A percentile compares a stretch with the other conserved stretches of the same genome.
These are phyloP conservation scores for Camelina neglecta DNA, from an alignment of 345 rosid genomes.

Conservation along the genomic window DNA sequence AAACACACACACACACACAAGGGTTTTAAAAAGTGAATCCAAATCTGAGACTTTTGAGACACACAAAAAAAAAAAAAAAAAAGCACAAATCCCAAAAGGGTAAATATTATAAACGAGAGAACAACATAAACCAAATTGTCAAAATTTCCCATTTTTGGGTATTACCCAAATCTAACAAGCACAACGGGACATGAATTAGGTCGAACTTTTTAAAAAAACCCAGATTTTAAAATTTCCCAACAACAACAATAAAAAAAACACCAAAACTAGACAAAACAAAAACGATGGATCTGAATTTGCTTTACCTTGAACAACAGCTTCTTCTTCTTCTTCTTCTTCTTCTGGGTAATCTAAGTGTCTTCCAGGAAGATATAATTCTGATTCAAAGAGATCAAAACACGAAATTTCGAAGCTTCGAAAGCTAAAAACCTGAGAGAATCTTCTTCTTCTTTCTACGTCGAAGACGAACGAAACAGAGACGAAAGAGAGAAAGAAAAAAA, in stretches of 20 bases:
- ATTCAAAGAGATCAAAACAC: neutral
- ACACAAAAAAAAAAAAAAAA: neutral
- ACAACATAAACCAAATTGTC: slow-evolving; percentile 17
- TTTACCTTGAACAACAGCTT: slow-evolving; percentile 20
- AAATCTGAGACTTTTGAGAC: slow-evolving; percentile 29
- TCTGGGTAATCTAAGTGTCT: slow-evolving; percentile 8
- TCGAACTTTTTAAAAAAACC: neutral
- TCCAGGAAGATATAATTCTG: neutral
- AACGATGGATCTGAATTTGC: slow-evolving; percentile 34
- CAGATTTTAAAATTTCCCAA: slow-evolving; percentile 3
- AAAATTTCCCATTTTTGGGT: slow-evolving; percentile 27
- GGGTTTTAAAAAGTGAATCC: slow-evolving; percentile 18
- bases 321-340: neutral
- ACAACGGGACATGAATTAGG: slow-evolving; percentile 7
- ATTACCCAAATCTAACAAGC: neutral
- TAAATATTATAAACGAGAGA: slow-evolving; percentile 22
- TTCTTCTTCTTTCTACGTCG: neutral
- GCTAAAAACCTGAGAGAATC: slow-evolving; percentile 27
- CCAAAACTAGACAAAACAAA: neutral
- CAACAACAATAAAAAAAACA: neutral
- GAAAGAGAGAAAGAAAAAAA: no score
- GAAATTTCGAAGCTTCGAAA: slow-evolving; percentile 3
- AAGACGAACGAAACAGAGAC: no score
- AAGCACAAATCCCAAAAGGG: slow-evolving; percentile 22
- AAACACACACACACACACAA: neutral